Conservation (phyloP, 2,329 filamentous ascomycete species). For the Sporothrix dimorphospora region DNA sequence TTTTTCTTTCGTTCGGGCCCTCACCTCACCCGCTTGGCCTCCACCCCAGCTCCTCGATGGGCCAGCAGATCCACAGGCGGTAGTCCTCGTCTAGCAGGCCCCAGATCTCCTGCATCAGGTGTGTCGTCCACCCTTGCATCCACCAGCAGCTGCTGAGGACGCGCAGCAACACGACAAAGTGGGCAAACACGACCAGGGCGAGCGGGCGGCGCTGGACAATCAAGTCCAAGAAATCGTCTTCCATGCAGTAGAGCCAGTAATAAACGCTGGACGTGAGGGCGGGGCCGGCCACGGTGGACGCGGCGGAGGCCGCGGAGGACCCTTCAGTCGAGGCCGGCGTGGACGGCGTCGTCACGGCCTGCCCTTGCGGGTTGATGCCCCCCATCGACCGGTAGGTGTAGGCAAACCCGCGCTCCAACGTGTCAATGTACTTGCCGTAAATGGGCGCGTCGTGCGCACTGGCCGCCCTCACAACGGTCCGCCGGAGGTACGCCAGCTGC, state of each 20-base stretch:
- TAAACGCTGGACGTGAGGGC: neutral
- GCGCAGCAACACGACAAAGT: slow-evolving; percentile 39
- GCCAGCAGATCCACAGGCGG: slow-evolving; percentile 40
- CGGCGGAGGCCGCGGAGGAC: neutral
- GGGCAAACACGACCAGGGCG: slow-evolving; percentile 34
- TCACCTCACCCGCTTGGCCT: neutral
- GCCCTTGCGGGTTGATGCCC: neutral
- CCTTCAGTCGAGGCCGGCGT: neutral
- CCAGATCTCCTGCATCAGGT: slow-evolving; percentile 39
- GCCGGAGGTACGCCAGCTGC: neutral
- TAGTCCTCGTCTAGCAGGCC: slow-evolving; percentile 36
- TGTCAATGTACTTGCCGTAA: neutral
- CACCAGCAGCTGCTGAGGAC: slow-evolving; percentile 40
- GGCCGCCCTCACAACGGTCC: neutral
- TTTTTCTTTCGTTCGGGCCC: neutral
- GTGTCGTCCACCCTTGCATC: slow-evolving; percentile 39
- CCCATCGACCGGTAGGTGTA: slow-evolving; percentile 8
- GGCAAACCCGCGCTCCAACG: neutral
- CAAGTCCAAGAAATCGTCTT: neutral
- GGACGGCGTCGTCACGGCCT: neutral
- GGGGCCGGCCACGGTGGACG: neutral
- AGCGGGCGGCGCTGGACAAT: neutral
- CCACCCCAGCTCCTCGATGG: slow-evolving; percentile 40
- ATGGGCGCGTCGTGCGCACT: neutral
- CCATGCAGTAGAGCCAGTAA: slow-evolving; percentile 16